Evolutionary conservation across 2,329 filamentous ascomycete genomes (phyloP).

Genomic region (Spiromastix sp.): DNA sequence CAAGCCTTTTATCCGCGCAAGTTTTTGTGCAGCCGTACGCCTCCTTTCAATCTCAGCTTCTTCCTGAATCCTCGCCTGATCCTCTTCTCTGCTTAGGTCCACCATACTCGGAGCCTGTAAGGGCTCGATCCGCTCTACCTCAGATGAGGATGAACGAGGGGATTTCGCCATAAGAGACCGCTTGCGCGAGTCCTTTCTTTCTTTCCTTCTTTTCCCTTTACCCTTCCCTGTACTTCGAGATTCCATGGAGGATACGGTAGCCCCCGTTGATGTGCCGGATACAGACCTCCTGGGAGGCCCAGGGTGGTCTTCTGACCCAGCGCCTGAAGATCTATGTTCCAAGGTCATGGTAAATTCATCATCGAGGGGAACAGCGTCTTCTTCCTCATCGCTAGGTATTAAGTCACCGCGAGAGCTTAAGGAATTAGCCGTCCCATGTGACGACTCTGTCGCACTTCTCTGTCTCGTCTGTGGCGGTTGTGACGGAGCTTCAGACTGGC

Average conservation of each 20-base stretch:
- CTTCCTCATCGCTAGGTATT: conserved; percentile 84
- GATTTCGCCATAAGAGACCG: conserved; percentile 16
- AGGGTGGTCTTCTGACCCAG: conserved; percentile 55
- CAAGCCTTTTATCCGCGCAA: conserved; percentile 47
- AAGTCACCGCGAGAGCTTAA: conserved; percentile 80
- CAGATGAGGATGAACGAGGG: conserved; percentile 16
- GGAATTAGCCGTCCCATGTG: conserved; percentile 74
- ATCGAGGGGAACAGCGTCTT: conserved; percentile 84
- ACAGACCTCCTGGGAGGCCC: conserved; percentile 25
- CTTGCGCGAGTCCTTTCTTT: conserved; percentile 16
- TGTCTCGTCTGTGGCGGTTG: conserved; percentile 23
- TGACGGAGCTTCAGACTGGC: conserved; percentile 5
- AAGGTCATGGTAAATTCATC: conserved; percentile 85
- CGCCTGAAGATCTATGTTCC: conserved; percentile 54
- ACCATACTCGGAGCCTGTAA: conserved; percentile 38
- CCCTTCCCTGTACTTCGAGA: conserved; percentile 24
- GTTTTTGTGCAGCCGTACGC: conserved; percentile 43
- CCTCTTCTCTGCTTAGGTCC: conserved; percentile 50
- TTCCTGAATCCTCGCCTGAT: conserved; percentile 42
- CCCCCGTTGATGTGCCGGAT: conserved; percentile 38
- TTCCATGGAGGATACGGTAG: conserved; percentile 37
- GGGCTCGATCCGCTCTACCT: conserved; percentile 20
- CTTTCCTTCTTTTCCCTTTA: conserved; percentile 22
- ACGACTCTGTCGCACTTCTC: conserved; percentile 69
- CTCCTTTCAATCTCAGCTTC: conserved; percentile 45